A percentile compares a stretch with the other conserved stretches of the same genome.
Conservation (phyloP, 192 early-diverging fungal genomes). For the Thoreauomyces humboldtii region DNA sequence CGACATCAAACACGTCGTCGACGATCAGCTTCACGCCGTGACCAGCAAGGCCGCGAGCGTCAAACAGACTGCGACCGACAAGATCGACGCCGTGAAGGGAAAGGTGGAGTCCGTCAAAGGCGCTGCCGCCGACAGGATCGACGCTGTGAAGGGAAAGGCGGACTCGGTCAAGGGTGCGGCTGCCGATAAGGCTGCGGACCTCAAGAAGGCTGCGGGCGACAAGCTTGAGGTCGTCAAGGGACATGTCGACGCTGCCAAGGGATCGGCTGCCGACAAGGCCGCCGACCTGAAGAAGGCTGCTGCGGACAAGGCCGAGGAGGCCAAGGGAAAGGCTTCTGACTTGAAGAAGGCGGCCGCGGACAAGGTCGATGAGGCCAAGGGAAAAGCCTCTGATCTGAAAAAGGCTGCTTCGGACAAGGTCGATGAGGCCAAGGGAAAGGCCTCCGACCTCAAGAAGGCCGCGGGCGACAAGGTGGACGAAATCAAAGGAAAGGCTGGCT, state of each 20-base stretch:
- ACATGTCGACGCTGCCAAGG: background rate
- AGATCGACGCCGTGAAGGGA: too few species aligned
- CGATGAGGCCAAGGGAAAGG: background rate
- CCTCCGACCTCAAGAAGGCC: background rate
- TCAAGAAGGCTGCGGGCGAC: background rate
- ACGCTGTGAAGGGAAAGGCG: background rate
- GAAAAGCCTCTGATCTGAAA: background rate
- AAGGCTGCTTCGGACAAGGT: background rate
- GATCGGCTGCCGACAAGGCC: background rate
- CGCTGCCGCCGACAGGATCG: background rate
- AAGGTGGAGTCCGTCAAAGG: background rate
- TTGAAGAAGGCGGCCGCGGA: background rate
- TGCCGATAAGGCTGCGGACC: background rate
- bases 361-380: background rate
- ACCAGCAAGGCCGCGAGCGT: background rate
- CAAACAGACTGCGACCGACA: background rate
- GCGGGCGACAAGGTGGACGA: background rate
- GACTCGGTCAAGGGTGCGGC: background rate
- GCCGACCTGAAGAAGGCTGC: background rate
- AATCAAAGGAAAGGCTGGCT: background rate
- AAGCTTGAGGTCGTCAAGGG: background rate
- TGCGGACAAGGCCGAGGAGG: background rate
- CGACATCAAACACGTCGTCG: background rate
- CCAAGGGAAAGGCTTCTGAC: background rate
- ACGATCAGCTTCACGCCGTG: background rate